A percentile compares a stretch with the other conserved stretches of the same genome.
Evolutionary conservation across 345 rosid species (phyloP).

Genomic region (Geranium brycei): DNA sequence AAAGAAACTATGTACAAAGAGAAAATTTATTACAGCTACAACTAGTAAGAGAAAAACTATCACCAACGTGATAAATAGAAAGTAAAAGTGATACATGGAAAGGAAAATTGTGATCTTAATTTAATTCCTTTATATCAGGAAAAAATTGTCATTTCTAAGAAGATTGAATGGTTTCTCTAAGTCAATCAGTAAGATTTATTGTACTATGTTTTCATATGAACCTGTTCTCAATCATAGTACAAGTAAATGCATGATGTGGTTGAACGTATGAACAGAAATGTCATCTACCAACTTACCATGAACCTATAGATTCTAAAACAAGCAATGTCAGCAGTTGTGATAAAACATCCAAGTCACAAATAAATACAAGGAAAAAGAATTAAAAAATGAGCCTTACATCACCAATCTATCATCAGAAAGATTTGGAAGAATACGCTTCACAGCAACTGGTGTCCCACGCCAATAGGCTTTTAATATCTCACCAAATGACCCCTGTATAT

Average conservation of each 20-base stretch:
- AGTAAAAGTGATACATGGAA: background rate
- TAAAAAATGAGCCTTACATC: constrained; percentile 43
- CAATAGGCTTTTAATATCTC: constrained; percentile 87
- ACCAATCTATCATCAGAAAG: constrained; percentile 98
- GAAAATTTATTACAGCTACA: background rate
- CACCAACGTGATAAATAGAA: too few relatives aligned
- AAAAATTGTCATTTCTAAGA: too few relatives aligned
- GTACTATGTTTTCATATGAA: background rate
- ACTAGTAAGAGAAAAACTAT: background rate
- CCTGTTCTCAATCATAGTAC: background rate
- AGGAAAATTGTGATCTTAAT: background rate
- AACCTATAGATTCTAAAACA: background rate
- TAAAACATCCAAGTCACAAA: background rate
- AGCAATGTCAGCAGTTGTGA: background rate
- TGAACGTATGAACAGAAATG: background rate
- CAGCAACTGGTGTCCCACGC: constrained; percentile 99
- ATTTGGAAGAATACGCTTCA: constrained; percentile 92
- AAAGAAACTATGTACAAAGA: background rate
- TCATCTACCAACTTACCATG: background rate
- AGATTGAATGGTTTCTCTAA: too few relatives aligned
- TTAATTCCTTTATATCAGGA: background rate
- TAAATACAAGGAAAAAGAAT: constrained; percentile 2
- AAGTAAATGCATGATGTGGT: background rate
- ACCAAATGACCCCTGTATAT: constrained; percentile 83
- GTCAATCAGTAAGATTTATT: background rate